Evolutionary conservation across 1,284 basidiomycete genomes (phyloP).

Genomic region (Butyriboletus appendiculatus): DNA sequence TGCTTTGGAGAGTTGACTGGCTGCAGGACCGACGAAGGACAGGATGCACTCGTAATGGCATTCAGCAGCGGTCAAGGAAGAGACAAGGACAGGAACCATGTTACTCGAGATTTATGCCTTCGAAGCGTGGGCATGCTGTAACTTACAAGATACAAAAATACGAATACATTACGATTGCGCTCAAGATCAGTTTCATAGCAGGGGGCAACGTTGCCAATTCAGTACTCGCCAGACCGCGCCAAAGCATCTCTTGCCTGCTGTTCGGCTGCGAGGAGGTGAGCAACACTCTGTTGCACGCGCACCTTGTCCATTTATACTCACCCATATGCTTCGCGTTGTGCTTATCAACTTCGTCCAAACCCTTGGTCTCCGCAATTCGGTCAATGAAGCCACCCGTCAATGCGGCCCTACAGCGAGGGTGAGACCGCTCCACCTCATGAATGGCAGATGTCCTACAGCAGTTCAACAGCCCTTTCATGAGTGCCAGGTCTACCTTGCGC

Average conservation of each 20-base stretch:
- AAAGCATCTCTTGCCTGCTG: conserved; percentile 8
- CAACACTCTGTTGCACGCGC: neutral
- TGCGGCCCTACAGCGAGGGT: conserved; percentile 21
- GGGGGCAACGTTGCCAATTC: neutral
- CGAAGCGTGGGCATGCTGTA: conserved; percentile 58
- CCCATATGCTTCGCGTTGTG: conserved; percentile 18
- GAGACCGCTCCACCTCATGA: neutral
- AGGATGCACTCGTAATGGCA: conserved; percentile 71
- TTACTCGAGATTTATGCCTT: conserved; percentile 73
- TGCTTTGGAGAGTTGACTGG: conserved; percentile 1
- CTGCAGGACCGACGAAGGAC: conserved; percentile 77
- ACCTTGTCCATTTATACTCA: conserved; percentile 11
- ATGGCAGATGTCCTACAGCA: conserved; percentile 21
- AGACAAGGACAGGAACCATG: conserved; percentile 67
- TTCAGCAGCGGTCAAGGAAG: conserved; percentile 68
- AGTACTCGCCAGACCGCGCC: conserved; percentile 16
- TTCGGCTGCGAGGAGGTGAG: conserved; percentile 17
- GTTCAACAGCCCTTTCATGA: conserved; percentile 24
- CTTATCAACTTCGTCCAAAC: conserved; percentile 19
- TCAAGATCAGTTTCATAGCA: neutral
- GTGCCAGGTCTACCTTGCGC: conserved; percentile 22
- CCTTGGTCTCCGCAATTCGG: conserved; percentile 26
- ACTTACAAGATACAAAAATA: conserved; percentile 11
- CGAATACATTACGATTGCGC: conserved; percentile 9
- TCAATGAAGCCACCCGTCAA: conserved; percentile 31